Conservation (phyloP, 306 rosid species). For the Macrotyloma uniflorum region DNA sequence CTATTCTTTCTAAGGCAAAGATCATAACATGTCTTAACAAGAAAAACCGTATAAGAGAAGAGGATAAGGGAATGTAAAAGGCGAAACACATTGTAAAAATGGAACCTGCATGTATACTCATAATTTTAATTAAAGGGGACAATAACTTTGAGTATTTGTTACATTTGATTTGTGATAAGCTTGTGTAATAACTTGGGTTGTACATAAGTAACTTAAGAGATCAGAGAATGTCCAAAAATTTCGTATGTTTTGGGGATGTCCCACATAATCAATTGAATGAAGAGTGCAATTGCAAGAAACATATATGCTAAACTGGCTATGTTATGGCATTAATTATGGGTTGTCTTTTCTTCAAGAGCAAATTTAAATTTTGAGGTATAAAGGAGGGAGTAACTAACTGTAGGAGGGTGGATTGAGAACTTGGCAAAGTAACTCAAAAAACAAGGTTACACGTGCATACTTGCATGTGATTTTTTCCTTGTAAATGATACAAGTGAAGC, state of each 20-base stretch:
- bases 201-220: neutral
- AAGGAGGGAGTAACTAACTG: neutral
- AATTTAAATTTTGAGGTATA: neutral
- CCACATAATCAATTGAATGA: neutral
- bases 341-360: constrained; percentile 3
- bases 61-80: neutral
- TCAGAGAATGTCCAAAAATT: neutral
- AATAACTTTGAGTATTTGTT: constrained; percentile 27
- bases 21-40: neutral
- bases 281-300: neutral
- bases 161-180: neutral
- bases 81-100: neutral
- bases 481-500: neutral
- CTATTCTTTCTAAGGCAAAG: neutral
- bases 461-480: constrained; percentile 3
- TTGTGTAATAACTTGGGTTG: neutral
- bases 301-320: constrained; percentile 1
- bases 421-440: constrained; percentile 26
- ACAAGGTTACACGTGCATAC: constrained; percentile 18
- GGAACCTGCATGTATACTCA: too few relatives aligned
- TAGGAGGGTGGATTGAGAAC: constrained; percentile 2
- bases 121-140: neutral
- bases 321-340: neutral
- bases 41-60: neutral
- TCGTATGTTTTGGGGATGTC: neutral